Base-by-base conservation (phyloP, 495 filamentous ascomycete species). In the Schizothecium vesticola region DNA sequence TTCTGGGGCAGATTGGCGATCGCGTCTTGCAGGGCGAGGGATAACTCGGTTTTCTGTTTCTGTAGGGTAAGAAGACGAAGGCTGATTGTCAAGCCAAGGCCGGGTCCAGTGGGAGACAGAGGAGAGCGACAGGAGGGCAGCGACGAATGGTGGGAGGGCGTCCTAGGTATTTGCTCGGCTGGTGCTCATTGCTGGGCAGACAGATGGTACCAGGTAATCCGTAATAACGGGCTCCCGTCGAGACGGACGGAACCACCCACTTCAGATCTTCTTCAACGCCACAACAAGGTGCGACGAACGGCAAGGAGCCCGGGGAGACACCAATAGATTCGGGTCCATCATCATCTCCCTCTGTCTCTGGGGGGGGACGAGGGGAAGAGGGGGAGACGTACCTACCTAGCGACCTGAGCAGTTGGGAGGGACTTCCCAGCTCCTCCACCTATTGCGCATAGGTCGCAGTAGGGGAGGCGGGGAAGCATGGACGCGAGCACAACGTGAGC, bases 401-500 rank as follows among this genome's bases (percentile, higher is more conserved):
- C 8, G 28, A 29, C 8, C 28, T 29, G 28, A 9, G 28, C 28
- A 29, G 28, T 29, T 24, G 29, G 29, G 26, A 11, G 59, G 26
- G 13, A 59, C 31, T 36, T 36, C 31, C 31, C 23, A 64, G 23
- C 12, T 29, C 19, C 55, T 58, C 63, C 51, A 58, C 63, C 28
- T 33, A 11, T 33, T 33, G 31, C 31, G 31, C 31, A 33, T 8
- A 29, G 28, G 28, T 33, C 11, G 2, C 31, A 12, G 31, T 7
- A 43, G 63, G 10, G 22, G 51, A 13, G 31, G 63, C 63, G 56
- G 63, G 63, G 63, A 51, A 43, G 16, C 19, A 51, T 51, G 16
- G 51, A 58, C 60, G 63, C 26, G 8, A 36, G 55, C 55, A 24
- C 43, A 58, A 55, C 63, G 63, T 57, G 63, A 31, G 63, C 43